Conservation (phyloP, 768 basidiomycete species). For the Mycena rebaudengoi region DNA sequence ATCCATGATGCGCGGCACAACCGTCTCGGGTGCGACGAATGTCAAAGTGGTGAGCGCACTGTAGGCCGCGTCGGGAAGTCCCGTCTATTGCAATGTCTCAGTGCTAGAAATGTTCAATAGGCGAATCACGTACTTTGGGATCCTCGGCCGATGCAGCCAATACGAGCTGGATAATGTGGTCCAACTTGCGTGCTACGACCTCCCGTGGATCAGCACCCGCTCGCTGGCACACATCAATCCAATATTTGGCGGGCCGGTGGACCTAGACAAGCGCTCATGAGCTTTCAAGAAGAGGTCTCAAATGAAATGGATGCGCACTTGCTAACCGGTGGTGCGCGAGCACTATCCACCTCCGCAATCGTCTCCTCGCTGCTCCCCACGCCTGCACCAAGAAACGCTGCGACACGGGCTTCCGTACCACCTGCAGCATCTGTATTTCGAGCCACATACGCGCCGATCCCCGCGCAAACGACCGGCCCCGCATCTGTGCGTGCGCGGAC, state of each 20-base stretch:
- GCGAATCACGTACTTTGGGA: conserved; percentile 50
- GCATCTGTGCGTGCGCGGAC: conserved; percentile 20
- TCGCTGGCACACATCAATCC: conserved; percentile 86
- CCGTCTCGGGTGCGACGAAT: conserved; percentile 77
- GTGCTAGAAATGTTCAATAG: background rate
- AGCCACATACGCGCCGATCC: conserved; percentile 15
- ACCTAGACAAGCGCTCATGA: conserved; percentile 44
- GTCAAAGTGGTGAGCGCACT: conserved; percentile 77
- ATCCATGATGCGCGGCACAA: conserved; percentile 74
- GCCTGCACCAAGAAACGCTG: conserved; percentile 23
- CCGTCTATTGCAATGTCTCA: conserved; percentile 39
- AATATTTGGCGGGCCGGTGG: conserved; percentile 58
- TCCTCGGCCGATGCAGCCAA: conserved; percentile 55
- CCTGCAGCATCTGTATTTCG: conserved; percentile 11
- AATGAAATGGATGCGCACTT: conserved; percentile 51
- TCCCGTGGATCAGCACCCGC: conserved; percentile 72
- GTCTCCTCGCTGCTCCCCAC: conserved; percentile 20
- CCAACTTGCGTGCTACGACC: conserved; percentile 59
- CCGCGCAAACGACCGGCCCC: conserved; percentile 12
- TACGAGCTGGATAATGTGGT: conserved; percentile 58
- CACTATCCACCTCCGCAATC: conserved; percentile 16
- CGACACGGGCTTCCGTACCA: conserved; percentile 18
- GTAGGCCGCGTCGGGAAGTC: conserved; percentile 75
- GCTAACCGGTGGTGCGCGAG: conserved; percentile 37
- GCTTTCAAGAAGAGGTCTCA: conserved; percentile 45